Evolutionary conservation across 2,329 filamentous ascomycete genomes (phyloP).

Genomic region (Scortechinia acanthostroma): DNA sequence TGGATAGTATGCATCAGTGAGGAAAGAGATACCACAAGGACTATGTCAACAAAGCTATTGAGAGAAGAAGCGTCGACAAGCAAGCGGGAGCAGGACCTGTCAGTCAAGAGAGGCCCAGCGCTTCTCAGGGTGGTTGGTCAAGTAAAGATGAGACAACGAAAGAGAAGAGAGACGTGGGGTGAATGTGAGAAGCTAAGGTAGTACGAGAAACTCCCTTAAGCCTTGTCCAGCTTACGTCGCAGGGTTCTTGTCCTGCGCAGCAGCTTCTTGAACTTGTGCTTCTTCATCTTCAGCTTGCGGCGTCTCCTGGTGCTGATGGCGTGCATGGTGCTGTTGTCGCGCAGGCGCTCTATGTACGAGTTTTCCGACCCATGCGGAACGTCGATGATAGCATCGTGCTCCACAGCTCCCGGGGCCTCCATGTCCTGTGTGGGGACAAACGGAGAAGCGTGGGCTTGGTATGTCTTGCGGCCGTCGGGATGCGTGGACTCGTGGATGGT

Average conservation of each 20-base stretch:
- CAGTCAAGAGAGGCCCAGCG: no score
- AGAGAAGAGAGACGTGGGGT: neutral
- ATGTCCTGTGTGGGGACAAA: no score
- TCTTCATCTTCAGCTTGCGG: conserved; percentile 2
- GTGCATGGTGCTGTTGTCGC: neutral
- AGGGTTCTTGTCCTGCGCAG: neutral
- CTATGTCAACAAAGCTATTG: no score
- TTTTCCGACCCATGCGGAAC: neutral
- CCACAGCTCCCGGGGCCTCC: neutral
- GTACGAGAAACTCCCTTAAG: neutral
- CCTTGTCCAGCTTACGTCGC: neutral
- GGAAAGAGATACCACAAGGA: no score
- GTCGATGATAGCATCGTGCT: neutral
- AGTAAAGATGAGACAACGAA: no score
- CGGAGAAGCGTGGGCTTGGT: neutral
- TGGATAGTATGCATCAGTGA: no score
- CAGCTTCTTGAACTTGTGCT: conserved; percentile 3
- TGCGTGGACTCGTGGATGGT: neutral
- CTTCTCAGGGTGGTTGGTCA: no score
- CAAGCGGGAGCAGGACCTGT: no score
- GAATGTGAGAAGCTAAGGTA: neutral
- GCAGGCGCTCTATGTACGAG: neutral
- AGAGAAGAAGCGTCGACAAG: no score
- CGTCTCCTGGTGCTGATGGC: neutral
- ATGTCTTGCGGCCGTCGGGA: neutral